These are phyloP conservation scores for Metarhizium anisopliae DNA, from an alignment of 2,329 filamentous ascomycete species.

Conservation along the genomic window DNA sequence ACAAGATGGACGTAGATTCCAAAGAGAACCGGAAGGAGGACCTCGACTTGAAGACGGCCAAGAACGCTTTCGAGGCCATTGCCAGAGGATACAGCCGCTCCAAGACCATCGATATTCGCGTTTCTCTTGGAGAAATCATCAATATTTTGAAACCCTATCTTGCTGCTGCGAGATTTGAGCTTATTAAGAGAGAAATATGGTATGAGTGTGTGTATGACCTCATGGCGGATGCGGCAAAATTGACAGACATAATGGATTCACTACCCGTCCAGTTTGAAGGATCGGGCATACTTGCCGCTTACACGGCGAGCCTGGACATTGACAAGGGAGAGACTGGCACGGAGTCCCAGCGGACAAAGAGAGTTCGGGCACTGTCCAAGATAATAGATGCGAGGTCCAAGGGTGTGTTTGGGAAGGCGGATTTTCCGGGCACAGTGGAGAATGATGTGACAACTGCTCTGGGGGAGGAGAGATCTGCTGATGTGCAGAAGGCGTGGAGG, in stretches of 20 bases:
- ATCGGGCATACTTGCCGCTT: slow-evolving; percentile 20
- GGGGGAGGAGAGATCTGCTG: slow-evolving; percentile 32
- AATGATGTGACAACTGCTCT: slow-evolving; percentile 25
- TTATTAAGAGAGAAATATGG: slow-evolving; percentile 41
- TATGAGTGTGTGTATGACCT: slow-evolving; percentile 40
- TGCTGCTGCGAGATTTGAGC: slow-evolving; percentile 25
- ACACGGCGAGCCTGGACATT: slow-evolving; percentile 38
- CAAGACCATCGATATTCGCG: slow-evolving; percentile 24
- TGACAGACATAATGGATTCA: slow-evolving; percentile 10
- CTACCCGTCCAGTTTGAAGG: slow-evolving; percentile 10
- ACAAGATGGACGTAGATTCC: slow-evolving; percentile 62
- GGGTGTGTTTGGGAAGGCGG: slow-evolving; percentile 30
- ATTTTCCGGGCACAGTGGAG: slow-evolving; percentile 20
- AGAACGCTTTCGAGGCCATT: slow-evolving; percentile 41
- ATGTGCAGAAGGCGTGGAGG: slow-evolving; percentile 35
- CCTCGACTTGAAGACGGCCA: slow-evolving; percentile 32
- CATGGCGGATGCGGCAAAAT: slow-evolving; percentile 30
- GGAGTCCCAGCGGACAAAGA: slow-evolving; percentile 40
- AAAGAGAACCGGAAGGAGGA: slow-evolving; percentile 37
- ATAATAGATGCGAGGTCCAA: slow-evolving; percentile 32
- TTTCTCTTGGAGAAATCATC: slow-evolving; percentile 30
- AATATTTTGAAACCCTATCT: slow-evolving; percentile 32
- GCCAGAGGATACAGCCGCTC: slow-evolving; percentile 39
- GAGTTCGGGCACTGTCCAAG: slow-evolving; percentile 36
- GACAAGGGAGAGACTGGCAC: slow-evolving; percentile 37